Conservation (phyloP, 352 stramenopile species). For the Pythium sukuiense region DNA sequence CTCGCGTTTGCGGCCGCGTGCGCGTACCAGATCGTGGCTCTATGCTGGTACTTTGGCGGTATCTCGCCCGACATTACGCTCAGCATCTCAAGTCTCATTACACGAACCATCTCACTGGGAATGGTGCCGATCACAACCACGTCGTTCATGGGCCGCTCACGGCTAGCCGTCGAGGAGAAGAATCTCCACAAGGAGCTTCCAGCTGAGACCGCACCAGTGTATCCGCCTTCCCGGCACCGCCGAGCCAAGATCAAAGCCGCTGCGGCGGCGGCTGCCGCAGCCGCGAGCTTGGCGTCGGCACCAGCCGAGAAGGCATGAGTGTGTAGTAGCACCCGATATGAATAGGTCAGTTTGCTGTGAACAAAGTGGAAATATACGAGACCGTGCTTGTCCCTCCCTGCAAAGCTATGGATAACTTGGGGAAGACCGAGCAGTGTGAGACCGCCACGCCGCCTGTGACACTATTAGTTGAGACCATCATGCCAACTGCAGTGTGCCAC, state of each 20-base stretch:
- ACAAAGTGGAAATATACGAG: neutral
- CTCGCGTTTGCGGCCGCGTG: constrained; percentile 41
- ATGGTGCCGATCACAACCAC: constrained; percentile 76
- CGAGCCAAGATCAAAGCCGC: constrained; percentile 1
- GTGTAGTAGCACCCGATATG: neutral
- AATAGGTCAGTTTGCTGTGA: constrained; percentile 2
- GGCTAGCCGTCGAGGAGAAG: neutral
- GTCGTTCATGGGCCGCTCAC: constrained; percentile 49
- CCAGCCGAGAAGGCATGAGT: neutral
- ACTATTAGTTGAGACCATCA: neutral
- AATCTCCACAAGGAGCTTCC: neutral
- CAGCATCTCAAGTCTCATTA: constrained; percentile 66
- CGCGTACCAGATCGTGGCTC: constrained; percentile 47
- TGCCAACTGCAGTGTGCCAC: neutral
- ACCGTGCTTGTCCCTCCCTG: neutral
- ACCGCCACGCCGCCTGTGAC: neutral
- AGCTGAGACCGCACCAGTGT: neutral
- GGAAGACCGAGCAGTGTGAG: neutral
- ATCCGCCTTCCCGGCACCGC: constrained; percentile 11
- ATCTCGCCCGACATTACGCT: constrained; percentile 53
- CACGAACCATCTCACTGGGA: constrained; percentile 64
- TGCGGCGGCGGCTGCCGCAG: neutral
- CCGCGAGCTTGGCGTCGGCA: neutral
- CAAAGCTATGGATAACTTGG: too few relatives aligned
- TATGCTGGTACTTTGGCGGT: constrained; percentile 41